Conservation (phyloP, 2,329 filamentous ascomycete species). For the Talaromyces islandicus region DNA sequence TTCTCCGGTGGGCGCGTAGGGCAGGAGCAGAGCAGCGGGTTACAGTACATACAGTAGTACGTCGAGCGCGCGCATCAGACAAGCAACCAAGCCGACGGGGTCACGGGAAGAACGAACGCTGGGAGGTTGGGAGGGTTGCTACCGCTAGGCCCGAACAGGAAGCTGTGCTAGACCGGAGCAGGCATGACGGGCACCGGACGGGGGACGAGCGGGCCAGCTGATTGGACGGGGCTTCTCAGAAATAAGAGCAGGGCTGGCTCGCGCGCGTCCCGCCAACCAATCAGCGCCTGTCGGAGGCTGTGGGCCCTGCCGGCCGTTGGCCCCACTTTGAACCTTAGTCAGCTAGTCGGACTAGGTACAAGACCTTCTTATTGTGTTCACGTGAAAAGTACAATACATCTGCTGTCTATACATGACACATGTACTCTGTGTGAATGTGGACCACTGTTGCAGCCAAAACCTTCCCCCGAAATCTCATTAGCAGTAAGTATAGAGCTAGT, state of each 20-base stretch:
- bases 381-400: background rate
- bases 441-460: background rate
- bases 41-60: background rate
- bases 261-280: background rate
- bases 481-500: too few relatives aligned
- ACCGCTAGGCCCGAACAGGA: background rate
- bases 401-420: background rate
- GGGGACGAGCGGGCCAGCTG: background rate
- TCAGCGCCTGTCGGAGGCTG: background rate
- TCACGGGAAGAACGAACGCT: background rate
- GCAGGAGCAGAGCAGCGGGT: background rate
- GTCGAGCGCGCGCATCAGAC: too few relatives aligned
- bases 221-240: background rate
- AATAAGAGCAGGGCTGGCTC: background rate
- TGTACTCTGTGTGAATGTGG: background rate
- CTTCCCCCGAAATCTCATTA: background rate
- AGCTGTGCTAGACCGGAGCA: background rate
- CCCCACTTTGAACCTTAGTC: background rate
- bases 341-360: too few relatives aligned
- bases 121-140: background rate
- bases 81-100: background rate
- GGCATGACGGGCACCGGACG: background rate
- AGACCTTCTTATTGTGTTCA: too few relatives aligned
- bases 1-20: background rate
- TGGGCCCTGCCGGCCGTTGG: background rate